phyloP scores from a whole-genome alignment of 805 yeast genomes.

The Candida coquimbonensis region DNA sequence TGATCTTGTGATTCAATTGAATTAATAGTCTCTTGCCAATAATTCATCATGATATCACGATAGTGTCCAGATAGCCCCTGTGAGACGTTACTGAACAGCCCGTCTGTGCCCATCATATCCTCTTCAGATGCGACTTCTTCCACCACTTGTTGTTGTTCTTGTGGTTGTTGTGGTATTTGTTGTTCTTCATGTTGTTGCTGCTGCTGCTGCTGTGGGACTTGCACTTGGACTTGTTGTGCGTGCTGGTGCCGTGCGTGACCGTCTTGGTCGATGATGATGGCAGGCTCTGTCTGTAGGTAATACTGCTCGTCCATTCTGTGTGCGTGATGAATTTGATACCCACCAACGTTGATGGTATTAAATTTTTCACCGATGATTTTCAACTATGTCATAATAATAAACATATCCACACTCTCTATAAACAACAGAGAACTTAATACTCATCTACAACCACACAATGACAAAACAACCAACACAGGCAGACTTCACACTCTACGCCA shows the following conservation, averaged over 20 bases:
- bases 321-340: neutral
- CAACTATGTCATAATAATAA: no score
- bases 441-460: neutral
- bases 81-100: constrained; percentile 83
- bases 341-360: neutral
- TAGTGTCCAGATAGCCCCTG: constrained; percentile 83
- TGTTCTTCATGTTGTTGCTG: constrained; percentile 3
- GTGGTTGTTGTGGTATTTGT: constrained; percentile 5
- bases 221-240: neutral
- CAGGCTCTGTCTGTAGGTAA: constrained; percentile 18
- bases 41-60: constrained; percentile 85
- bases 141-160: constrained; percentile 6
- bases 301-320: constrained; percentile 13
- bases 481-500: constrained; percentile 37
- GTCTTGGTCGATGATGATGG: constrained; percentile 14
- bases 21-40: constrained; percentile 95
- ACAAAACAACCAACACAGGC: neutral
- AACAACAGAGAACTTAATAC: no score
- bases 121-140: constrained; percentile 22
- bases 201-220: neutral
- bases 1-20: constrained; percentile 80
- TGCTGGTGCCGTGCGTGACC: constrained; percentile 4
- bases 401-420: no score
- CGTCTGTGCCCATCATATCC: constrained; percentile 37
- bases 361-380: neutral